Base-by-base conservation (phyloP, 148 eudicot genomes). In the Silene latifolia region DNA sequence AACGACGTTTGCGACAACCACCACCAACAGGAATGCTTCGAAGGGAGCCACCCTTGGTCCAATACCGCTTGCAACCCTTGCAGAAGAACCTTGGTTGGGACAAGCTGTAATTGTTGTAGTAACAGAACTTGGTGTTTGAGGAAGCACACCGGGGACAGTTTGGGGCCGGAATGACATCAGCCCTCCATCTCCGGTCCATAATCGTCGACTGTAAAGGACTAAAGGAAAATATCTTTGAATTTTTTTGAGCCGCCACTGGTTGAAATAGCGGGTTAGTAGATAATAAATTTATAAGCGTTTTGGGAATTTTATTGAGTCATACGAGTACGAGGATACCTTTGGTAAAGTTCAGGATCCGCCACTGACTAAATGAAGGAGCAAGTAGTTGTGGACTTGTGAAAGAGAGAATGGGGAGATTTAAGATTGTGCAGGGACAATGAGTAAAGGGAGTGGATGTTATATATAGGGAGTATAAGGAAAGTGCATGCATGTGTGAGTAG, bases 41-140 rank as follows among this genome's bases (percentile, higher is more conserved):
- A 17, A 82, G 78, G 39, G 85, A 82, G 51, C 87, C 87, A 12
- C 87, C 87, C 44, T 65, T 74, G 12, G 87, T 85, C 87, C 87
- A 85, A 58, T 85, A 85, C 47, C 87, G 56, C 29, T 80, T 25
- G 77, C 87, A 85, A 23, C 85, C 83, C 72, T 85, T 85, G 48
- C 87, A 85, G 65, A 85, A 82, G 76, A 73, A 85, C 66, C 87
- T 74, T 11, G 87, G 87, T 57, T 85, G 87, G 15, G 85, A 76
- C 18, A 79, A 69, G 72, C 85, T 85, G 74, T 85, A 85, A 51
- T 85, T 85, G 77, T 85, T 85, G 74, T 85, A 85, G 74, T 85
- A 82, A 25, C 87, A 85, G 53, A 85, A 85, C 23, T 85, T 85
- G 21, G 87, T 85, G 53, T 82, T 82, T 0, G 78, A 62, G 18